phyloP scores from a whole-genome alignment of 1,284 basidiomycete genomes.

The Phylloporus sp. region DNA sequence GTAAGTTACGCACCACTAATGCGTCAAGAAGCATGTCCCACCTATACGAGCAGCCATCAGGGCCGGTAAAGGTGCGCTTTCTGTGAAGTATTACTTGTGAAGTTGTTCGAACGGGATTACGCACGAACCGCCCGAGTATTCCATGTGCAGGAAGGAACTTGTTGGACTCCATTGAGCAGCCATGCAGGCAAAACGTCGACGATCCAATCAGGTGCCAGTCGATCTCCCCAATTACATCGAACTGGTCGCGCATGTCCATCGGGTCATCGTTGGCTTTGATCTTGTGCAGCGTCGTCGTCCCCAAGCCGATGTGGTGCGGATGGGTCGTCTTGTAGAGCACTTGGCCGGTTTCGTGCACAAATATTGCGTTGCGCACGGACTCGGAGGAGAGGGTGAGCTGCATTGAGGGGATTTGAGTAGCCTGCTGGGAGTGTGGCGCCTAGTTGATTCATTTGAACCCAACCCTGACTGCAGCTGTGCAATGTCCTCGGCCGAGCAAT shows the following conservation, averaged over 20 bases:
- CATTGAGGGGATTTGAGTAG: slow-evolving; percentile 18
- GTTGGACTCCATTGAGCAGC: slow-evolving; percentile 28
- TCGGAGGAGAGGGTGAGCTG: slow-evolving; percentile 30
- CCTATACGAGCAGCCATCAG: slow-evolving; percentile 32
- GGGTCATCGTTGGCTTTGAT: slow-evolving; percentile 33
- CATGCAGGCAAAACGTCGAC: slow-evolving; percentile 32
- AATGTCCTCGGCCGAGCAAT: slow-evolving; percentile 23
- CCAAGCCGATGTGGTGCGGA: slow-evolving; percentile 20
- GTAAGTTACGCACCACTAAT: slow-evolving; percentile 28
- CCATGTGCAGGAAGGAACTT: slow-evolving; percentile 38
- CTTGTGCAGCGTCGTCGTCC: slow-evolving; percentile 36
- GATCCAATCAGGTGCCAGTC: slow-evolving; percentile 38
- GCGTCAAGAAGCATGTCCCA: slow-evolving; percentile 34
- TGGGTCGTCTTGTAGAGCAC: slow-evolving; percentile 43
- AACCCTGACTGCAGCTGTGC: not conserved
- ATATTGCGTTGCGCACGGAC: slow-evolving; percentile 31
- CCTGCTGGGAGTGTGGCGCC: not conserved
- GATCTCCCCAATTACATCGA: slow-evolving; percentile 33
- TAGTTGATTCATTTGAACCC: not conserved
- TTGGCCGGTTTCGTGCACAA: slow-evolving; percentile 33
- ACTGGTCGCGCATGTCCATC: slow-evolving; percentile 38
- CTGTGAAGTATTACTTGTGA: slow-evolving; percentile 14
- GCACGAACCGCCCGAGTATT: slow-evolving; percentile 32
- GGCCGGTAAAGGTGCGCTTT: slow-evolving; percentile 39
- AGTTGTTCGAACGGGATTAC: too few species aligned